Evolutionary conservation across 768 basidiomycete species (phyloP), one percentile per base, ranked within the genome.

Genomic region (Amanita rubescens): DNA sequence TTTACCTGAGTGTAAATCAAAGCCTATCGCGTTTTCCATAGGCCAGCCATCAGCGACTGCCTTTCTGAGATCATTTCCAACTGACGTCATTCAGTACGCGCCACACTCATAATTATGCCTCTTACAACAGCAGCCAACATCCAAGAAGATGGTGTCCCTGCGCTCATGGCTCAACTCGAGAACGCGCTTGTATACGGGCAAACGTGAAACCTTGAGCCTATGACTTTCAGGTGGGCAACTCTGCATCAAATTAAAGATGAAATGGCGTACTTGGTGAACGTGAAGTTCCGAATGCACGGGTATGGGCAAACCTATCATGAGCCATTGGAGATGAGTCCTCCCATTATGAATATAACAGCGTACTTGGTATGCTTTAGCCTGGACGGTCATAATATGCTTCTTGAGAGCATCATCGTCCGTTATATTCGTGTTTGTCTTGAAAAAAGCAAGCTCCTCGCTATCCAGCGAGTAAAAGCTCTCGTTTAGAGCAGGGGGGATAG

Each of bases 91-190:
- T 34, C 33, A 48, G 39, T 20, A 53, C 48, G 14, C 22, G n/a
- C 1, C 1, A 25, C 11, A 14, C 37, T 37, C 19, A 35, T 14
- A 30, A 47, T 14, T 20, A 46, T 12, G 25, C 17, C 2, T 62
- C 66, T 51, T 30, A 76, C 75, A 75, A 55, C 72, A 73, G 55
- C 75, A 76, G 5, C 71, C 75, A n/a, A 74, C 60, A 53, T 76
- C 75, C 10, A 76, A 63, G 1, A 75, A 60, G 33, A 76, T 66
- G 11, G 72, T 65, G 17, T 60, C 60, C 24, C 63, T 60, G 9
- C 61, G 58, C 1, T 60, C 46, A 19, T 59, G 33, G 1, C 58
- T 57, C 1, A 76, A 63, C 8, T 63, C 45, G 1, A 72, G 62
- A 3, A 65, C 66, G 11, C 63, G 61, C 9, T 57, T 24, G 55